Percentiles rank a stretch among this genome's conserved stretches.
Evolutionary conservation across 1,139 yeast genomes (phyloP).

Genomic region (Candida anutae): DNA sequence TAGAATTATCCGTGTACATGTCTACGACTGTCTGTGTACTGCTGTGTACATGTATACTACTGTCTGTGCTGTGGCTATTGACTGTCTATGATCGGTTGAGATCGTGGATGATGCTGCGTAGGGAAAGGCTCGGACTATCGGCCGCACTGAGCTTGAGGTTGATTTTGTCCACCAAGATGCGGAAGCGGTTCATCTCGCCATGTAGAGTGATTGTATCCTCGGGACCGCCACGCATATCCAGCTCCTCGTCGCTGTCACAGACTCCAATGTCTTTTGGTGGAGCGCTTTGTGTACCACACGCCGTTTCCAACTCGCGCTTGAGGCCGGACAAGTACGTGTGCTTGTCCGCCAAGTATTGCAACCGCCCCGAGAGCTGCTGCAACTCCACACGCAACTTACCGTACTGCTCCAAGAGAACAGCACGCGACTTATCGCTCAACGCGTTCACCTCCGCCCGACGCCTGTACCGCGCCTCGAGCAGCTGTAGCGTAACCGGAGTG

Average conservation of each 20-base stretch:
- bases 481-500: conserved; percentile 1
- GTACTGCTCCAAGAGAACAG: conserved; percentile 15
- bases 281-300: conserved; percentile 2
- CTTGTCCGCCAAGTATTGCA: conserved; percentile 23
- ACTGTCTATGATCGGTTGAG: too few species aligned
- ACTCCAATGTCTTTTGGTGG: conserved; percentile 1
- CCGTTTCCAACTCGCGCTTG: conserved; percentile 5
- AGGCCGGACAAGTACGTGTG: conserved; percentile 18
- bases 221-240: conserved; percentile 8
- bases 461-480: conserved; percentile 1
- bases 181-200: conserved; percentile 22
- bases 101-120: not conserved
- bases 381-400: conserved; percentile 16
- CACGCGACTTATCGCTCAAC: too few species aligned
- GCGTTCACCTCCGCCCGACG: conserved; percentile 3
- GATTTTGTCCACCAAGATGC: conserved; percentile 25
- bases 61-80: too few species aligned
- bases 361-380: conserved; percentile 10
- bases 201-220: conserved; percentile 6
- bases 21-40: too few species aligned
- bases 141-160: conserved; percentile 4
- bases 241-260: conserved; percentile 5
- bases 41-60: too few species aligned
- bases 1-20: too few species aligned
- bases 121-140: too few species aligned